Conservation (phyloP, 257 asterid species). For the Jaltomata sinuosa region DNA sequence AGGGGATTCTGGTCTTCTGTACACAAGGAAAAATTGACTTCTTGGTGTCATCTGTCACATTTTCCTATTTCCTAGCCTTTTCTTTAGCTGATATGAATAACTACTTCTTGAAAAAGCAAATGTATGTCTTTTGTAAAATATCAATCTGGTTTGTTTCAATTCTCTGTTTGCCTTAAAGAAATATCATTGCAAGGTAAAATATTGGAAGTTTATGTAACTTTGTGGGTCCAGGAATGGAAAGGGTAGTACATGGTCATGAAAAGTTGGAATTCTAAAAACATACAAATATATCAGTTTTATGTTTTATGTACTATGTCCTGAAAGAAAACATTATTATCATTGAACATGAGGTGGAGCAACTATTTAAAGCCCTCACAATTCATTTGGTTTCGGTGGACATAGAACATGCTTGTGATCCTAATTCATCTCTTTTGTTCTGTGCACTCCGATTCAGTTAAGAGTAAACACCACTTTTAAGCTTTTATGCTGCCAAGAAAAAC, state of each 20-base stretch:
- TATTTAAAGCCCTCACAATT: background rate
- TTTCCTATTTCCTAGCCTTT: background rate
- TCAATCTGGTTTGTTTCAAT: background rate
- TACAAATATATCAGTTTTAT: background rate
- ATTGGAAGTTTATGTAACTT: background rate
- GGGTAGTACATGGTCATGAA: background rate
- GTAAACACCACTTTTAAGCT: background rate
- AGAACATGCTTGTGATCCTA: background rate
- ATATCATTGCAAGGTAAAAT: background rate
- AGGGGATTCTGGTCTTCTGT: background rate
- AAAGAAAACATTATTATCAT: background rate
- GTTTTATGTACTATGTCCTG: background rate
- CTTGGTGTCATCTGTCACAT: background rate
- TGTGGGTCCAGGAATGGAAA: background rate
- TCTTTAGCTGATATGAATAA: background rate
- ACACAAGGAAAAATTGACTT: background rate
- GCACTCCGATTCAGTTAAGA: background rate
- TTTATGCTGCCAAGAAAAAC: background rate
- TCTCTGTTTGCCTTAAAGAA: background rate
- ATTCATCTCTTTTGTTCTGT: background rate
- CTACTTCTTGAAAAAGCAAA: background rate
- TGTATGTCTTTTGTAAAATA: background rate
- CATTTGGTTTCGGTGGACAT: background rate
- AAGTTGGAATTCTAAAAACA: background rate
- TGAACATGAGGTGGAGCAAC: background rate